Base-by-base conservation (phyloP, 768 basidiomycete genomes). In the Agrocybe chaxingu region DNA sequence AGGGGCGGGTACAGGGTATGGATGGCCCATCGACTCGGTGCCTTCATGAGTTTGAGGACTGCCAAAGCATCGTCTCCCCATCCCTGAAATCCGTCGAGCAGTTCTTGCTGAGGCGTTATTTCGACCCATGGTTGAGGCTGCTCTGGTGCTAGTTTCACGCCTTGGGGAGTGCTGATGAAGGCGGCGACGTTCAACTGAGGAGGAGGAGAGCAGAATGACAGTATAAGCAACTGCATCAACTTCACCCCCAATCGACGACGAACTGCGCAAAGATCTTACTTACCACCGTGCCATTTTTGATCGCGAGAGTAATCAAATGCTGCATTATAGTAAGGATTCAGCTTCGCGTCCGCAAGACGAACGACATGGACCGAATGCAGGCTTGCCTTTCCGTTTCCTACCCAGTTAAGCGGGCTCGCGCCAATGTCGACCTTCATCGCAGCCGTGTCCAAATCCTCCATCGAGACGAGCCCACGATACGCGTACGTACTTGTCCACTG, bases 301-400 rank as follows among this genome's bases (percentile, higher is more conserved):
- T 72, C 0, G 79, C 74, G 56, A 74, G 78, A 0, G 72, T 69
- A 42, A 81, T 73, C 31, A 81, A 63, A 53, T 82, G 79, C 80
- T 81, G 51, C 5, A 36, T 1, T 10, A 30, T 19, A 36, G 45
- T 37, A 43, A 37, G 13, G 24, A 33, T 29, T 24, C 16, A 16
- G 16, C 16, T 16, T 16, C 16, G 1, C 16, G 16, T 16, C 16
- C 16, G 16, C 16, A 16, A 16, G 16, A 16, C 16, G 16, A 16
- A 16, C 16, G 16, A 16, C 16, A 16, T 16, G 16, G 16, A 16
- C 16, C 16, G 1, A 16, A 16, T 16, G 16, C 16, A 16, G 16
- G 16, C 63, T 42, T 43, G 77, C 80, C 68, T 74, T 76, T 45
- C 73, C 65, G 13, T 63, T 54, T 0, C 77, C 79, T 31, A 75